phyloP scores from a whole-genome alignment of 169 alveolate species.

The Babesia ovis region DNA sequence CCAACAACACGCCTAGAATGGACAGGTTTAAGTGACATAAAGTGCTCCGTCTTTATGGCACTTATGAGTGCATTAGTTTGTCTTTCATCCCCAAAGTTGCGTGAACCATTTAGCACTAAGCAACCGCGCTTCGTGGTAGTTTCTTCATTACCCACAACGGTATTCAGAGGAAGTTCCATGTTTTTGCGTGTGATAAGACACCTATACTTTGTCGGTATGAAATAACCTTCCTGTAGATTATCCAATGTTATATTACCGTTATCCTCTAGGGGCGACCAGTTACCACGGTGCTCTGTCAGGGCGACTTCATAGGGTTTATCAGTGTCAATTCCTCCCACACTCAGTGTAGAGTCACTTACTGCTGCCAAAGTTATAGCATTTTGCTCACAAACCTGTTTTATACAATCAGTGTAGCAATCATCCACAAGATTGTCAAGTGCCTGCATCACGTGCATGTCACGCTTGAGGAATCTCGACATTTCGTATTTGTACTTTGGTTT shows the following conservation, averaged over 20 bases:
- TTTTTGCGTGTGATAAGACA: conserved; percentile 50
- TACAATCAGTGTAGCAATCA: conserved; percentile 54
- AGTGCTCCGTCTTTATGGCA: conserved; percentile 30
- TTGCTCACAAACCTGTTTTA: conserved; percentile 19
- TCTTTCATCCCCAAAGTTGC: conserved; percentile 12
- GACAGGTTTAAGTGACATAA: conserved; percentile 11
- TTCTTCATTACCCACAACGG: neutral
- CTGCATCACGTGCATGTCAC: conserved; percentile 51
- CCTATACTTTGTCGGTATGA: conserved; percentile 43
- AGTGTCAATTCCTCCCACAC: conserved; percentile 54
- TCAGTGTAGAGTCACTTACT: conserved; percentile 35
- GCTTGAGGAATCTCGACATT: conserved; percentile 46
- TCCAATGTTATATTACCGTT: conserved; percentile 23
- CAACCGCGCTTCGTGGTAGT: conserved; percentile 41
- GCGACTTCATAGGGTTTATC: conserved; percentile 29
- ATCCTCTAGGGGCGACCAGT: conserved; percentile 42
- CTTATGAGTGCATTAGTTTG: conserved; percentile 8
- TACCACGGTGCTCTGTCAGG: conserved; percentile 51
- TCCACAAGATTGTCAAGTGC: conserved; percentile 55
- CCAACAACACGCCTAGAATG: conserved; percentile 16
- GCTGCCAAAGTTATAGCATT: conserved; percentile 10
- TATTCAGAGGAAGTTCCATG: conserved; percentile 35
- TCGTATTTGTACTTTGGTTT: conserved; percentile 43
- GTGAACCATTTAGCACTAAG: conserved; percentile 34
- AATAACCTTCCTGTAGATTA: conserved; percentile 65